A percentile compares a stretch with the other conserved stretches of the same genome.
phyloP scores from a whole-genome alignment of 164 flowering plant genomes.

The Santalum album region DNA sequence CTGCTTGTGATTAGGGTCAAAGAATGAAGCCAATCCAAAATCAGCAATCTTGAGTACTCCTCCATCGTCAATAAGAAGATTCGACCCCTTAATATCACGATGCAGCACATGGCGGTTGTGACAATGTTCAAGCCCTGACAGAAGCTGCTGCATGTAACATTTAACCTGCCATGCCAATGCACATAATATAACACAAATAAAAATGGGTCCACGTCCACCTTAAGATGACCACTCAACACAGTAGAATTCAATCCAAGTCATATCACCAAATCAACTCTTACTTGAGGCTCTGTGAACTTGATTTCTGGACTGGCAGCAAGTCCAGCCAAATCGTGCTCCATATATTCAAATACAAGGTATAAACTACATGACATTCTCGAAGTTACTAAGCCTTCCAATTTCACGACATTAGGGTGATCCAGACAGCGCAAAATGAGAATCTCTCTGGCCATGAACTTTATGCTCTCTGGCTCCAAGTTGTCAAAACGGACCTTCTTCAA shows the following conservation, averaged over 20 bases:
- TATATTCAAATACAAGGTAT: slow-evolving; percentile 73
- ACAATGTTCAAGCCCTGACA: slow-evolving; percentile 61
- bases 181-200: too few species aligned
- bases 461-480: slow-evolving; percentile 74
- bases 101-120: slow-evolving; percentile 49
- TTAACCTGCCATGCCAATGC: slow-evolving; percentile 41
- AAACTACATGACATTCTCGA: slow-evolving; percentile 77
- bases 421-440: slow-evolving; percentile 60
- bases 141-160: slow-evolving; percentile 51
- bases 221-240: not conserved
- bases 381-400: slow-evolving; percentile 59
- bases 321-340: slow-evolving; percentile 96
- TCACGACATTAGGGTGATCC: slow-evolving; percentile 69
- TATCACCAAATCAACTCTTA: slow-evolving; percentile 7
- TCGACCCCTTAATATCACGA: slow-evolving; percentile 92
- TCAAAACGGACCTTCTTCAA: slow-evolving; percentile 68
- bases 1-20: slow-evolving; percentile 56
- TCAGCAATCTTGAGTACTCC: slow-evolving; percentile 82
- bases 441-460: slow-evolving; percentile 87
- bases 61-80: slow-evolving; percentile 70
- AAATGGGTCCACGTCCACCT: too few species aligned
- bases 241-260: not conserved
- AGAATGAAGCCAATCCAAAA: slow-evolving; percentile 58
- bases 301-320: slow-evolving; percentile 70
- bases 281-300: slow-evolving; percentile 67